phyloP scores from a whole-genome alignment of 2,329 filamentous ascomycete species.

The Thielaviopsis musarum region DNA sequence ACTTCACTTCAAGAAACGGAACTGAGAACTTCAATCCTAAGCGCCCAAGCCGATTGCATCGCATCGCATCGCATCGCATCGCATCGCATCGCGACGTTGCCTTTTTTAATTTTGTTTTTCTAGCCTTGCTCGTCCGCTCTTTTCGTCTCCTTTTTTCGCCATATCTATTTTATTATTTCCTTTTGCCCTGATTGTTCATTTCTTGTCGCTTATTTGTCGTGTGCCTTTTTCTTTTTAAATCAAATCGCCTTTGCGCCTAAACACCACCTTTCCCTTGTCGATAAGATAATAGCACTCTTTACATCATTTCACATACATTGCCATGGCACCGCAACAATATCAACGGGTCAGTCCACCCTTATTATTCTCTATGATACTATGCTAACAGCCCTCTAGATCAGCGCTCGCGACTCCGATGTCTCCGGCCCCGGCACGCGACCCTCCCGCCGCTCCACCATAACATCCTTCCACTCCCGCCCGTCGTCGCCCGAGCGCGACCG shows the following conservation, averaged over 20 bases:
- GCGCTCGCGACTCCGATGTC: slow-evolving; percentile 41
- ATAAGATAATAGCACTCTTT: not conserved
- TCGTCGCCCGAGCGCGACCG: slow-evolving; percentile 35
- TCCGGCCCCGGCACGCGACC: slow-evolving; percentile 18
- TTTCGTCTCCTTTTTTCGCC: not conserved
- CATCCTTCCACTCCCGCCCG: slow-evolving; percentile 63
- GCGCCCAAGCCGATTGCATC: too few relatives aligned
- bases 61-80: too few relatives aligned
- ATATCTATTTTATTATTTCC: not conserved
- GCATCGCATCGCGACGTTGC: too few relatives aligned
- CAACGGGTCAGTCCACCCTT: slow-evolving; percentile 3
- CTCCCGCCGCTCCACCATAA: slow-evolving; percentile 24
- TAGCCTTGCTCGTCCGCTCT: too few relatives aligned
- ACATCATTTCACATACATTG: not conserved
- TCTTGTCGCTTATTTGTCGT: not conserved
- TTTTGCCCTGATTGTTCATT: not conserved
- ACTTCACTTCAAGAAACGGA: too few relatives aligned
- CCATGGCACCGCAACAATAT: slow-evolving; percentile 11
- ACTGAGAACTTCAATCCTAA: too few relatives aligned
- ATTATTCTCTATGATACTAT: not conserved
- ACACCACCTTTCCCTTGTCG: too few relatives aligned
- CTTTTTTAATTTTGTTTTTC: too few relatives aligned
- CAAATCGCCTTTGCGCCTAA: too few relatives aligned
- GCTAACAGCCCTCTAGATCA: slow-evolving; percentile 27
- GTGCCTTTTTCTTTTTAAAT: not conserved